These are phyloP conservation scores for Asterella californica DNA, from an alignment of 225 moss, liverwort and hornwort species.

Conservation along the genomic window DNA sequence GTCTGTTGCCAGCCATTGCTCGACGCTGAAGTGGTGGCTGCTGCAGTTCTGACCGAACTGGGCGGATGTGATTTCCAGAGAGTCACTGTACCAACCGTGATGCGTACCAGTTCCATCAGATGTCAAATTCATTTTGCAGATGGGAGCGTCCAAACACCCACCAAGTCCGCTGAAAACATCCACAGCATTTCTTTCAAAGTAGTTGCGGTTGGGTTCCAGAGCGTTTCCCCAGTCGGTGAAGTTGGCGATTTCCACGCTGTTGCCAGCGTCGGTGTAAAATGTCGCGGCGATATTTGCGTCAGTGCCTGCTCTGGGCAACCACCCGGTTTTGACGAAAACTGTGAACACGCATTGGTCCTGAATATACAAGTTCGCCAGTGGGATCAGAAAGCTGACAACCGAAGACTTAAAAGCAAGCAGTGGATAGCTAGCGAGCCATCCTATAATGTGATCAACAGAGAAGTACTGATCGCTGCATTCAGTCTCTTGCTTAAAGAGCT, in stretches of 20 bases:
- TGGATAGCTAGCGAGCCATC: background rate
- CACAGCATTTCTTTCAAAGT: constrained; percentile 12
- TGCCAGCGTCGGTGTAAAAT: constrained; percentile 7
- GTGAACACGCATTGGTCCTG: constrained; percentile 25
- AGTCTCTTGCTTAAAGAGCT: background rate
- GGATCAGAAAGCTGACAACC: background rate
- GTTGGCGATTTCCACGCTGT: constrained; percentile 2
- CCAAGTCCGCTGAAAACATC: constrained; percentile 15
- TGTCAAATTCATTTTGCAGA: constrained; percentile 19
- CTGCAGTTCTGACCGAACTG: background rate
- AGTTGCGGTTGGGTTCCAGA: background rate
- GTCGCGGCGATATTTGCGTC: constrained; percentile 6
- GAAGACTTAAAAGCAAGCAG: background rate
- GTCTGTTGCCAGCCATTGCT: constrained; percentile 25
- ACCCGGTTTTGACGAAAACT: constrained; percentile 19
- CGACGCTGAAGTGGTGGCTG: constrained; percentile 13
- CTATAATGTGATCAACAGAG: background rate
- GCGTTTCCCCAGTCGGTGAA: constrained; percentile 10
- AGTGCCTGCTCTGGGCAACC: constrained; percentile 18
- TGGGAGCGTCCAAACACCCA: constrained; percentile 2
- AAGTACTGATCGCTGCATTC: background rate
- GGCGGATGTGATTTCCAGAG: constrained; percentile 5
- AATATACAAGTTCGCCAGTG: background rate
- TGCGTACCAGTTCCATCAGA: constrained; percentile 19
- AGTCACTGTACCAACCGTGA: constrained; percentile 22